Evolutionary conservation across 805 yeast genomes (phyloP).

Genomic region (Kuraishia borneana): DNA sequence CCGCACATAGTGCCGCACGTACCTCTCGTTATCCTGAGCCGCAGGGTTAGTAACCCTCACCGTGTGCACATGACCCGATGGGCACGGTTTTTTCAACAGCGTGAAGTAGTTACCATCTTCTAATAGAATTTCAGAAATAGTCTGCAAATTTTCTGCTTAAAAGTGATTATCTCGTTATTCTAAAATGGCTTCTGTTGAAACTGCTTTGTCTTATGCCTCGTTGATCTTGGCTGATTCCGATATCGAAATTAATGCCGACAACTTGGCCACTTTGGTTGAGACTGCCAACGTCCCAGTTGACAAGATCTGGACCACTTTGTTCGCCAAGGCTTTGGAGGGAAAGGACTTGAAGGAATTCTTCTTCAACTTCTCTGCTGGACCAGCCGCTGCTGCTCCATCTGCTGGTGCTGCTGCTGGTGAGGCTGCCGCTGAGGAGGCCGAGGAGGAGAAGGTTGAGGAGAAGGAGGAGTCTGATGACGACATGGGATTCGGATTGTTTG

Average conservation of each 20-base stretch:
- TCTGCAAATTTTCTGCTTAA: constrained; percentile 28
- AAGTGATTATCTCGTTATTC: constrained; percentile 27
- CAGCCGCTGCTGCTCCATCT: constrained; percentile 40
- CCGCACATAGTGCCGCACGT: too few relatives aligned
- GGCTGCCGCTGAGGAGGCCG: constrained; percentile 34
- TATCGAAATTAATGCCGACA: constrained; percentile 80
- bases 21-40: too few relatives aligned
- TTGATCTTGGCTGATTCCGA: constrained; percentile 96
- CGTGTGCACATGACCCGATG: too few relatives aligned
- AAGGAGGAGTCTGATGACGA: constrained; percentile 69
- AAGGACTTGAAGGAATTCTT: constrained; percentile 64
- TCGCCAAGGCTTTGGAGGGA: constrained; percentile 74
- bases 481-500: constrained; percentile 90
- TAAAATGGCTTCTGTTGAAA: constrained; percentile 66
- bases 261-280: constrained; percentile 58
- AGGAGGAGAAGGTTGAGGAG: constrained; percentile 48
- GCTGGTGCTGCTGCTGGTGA: constrained; percentile 34
- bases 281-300: constrained; percentile 77
- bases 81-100: too few relatives aligned
- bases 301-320: constrained; percentile 71
- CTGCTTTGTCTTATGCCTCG: constrained; percentile 96
- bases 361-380: constrained; percentile 40
- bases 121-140: constrained; percentile 17
- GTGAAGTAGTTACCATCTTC: neutral
- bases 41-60: too few relatives aligned